Percentiles rank a stretch among this genome's conserved stretches.
phyloP scores from a whole-genome alignment of 768 basidiomycete species.

The Multifurca ochricompacta region DNA sequence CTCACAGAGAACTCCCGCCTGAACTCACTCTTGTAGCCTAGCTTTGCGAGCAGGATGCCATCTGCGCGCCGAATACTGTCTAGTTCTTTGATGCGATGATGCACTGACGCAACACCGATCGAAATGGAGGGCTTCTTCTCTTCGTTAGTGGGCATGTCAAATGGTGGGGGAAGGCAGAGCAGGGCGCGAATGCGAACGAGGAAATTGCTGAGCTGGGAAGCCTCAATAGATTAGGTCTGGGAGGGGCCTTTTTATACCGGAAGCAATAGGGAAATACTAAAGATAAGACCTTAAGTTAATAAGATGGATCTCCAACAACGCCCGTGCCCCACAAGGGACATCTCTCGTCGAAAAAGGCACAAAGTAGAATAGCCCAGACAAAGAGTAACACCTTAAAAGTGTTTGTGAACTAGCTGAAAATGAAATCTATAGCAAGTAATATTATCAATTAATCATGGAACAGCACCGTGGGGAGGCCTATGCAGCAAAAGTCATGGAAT shows the following conservation, averaged over 20 bases:
- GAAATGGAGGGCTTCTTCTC: constrained; percentile 3
- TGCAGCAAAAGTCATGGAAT: too few relatives aligned
- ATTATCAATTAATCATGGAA: too few relatives aligned
- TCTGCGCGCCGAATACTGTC: constrained; percentile 31
- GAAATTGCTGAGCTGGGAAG: neutral
- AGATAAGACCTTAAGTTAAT: too few relatives aligned
- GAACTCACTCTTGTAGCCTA: constrained; percentile 69
- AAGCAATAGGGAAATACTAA: too few relatives aligned
- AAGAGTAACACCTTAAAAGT: too few relatives aligned
- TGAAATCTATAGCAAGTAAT: too few relatives aligned
- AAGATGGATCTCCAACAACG: too few relatives aligned
- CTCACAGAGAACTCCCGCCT: constrained; percentile 65
- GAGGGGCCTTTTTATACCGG: neutral
- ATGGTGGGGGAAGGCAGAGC: neutral
- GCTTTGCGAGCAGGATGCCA: constrained; percentile 48
- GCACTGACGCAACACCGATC: neutral
- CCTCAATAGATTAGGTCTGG: neutral
- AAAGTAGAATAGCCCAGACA: too few relatives aligned
- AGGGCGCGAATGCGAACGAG: neutral
- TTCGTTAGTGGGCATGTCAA: constrained; percentile 6
- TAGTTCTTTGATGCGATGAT: neutral
- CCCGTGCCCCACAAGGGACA: too few relatives aligned
- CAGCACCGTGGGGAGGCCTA: too few relatives aligned
- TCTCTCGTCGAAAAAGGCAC: too few relatives aligned
- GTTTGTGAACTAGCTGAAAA: too few relatives aligned